A percentile compares a stretch with the other conserved stretches of the same genome.
These are phyloP conservation scores for Cercospora beticola DNA, from an alignment of 2,329 filamentous ascomycete species.

Conservation along the genomic window DNA sequence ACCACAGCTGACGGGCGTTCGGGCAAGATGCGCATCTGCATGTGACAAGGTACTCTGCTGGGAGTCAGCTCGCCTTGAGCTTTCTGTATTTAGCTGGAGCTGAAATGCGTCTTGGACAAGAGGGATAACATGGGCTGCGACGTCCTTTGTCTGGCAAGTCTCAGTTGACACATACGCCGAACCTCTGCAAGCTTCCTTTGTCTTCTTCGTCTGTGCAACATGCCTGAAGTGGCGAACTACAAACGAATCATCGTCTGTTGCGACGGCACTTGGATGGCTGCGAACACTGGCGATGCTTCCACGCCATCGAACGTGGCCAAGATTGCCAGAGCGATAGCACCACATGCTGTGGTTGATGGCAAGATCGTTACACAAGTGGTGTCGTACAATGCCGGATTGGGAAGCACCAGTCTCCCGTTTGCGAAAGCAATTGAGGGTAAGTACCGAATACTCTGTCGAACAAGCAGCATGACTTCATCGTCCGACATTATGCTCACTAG, in stretches of 20 bases:
- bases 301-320: constrained; percentile 49
- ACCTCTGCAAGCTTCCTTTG: not conserved
- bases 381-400: constrained; percentile 49
- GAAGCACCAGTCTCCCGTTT: constrained; percentile 40
- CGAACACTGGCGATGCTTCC: constrained; percentile 44
- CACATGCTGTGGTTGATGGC: constrained; percentile 39
- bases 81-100: not conserved
- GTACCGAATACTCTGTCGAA: not conserved
- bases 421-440: constrained; percentile 15
- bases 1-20: not conserved
- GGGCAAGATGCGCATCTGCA: not conserved
- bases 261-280: constrained; percentile 37
- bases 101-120: not conserved
- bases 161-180: not conserved
- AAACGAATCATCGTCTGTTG: constrained; percentile 20
- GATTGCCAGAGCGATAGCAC: constrained; percentile 48
- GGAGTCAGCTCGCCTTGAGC: not conserved
- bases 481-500: not conserved
- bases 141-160: not conserved
- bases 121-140: not conserved
- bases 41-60: not conserved
- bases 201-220: not conserved
- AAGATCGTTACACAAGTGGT: constrained; percentile 47
- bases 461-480: no score
- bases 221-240: constrained; percentile 3